phyloP scores from a whole-genome alignment of 352 stramenopile genomes.

The Pythium brassicae region DNA sequence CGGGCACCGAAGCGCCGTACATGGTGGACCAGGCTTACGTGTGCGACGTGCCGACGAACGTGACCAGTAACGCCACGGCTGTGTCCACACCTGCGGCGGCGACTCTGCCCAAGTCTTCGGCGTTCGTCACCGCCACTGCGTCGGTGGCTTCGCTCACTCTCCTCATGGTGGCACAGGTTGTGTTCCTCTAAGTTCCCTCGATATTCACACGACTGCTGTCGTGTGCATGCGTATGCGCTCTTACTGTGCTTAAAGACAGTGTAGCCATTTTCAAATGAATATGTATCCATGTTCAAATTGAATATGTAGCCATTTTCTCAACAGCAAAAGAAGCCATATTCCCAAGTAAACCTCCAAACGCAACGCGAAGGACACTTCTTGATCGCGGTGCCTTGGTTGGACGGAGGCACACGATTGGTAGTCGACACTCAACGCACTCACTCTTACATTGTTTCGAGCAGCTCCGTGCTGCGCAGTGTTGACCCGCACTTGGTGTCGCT shows the following conservation, averaged over 20 bases:
- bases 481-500: constrained; percentile 6
- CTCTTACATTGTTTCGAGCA: background rate
- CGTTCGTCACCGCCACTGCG: background rate
- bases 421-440: too few relatives aligned
- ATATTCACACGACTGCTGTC: too few relatives aligned
- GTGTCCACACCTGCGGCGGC: background rate
- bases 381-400: too few relatives aligned
- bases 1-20: background rate
- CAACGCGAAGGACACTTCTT: too few relatives aligned
- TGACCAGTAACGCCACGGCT: background rate
- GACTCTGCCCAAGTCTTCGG: background rate
- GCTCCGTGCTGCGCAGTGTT: background rate
- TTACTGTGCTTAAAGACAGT: too few relatives aligned
- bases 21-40: constrained; percentile 1
- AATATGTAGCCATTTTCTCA: too few relatives aligned
- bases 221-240: too few relatives aligned
- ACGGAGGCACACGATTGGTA: too few relatives aligned
- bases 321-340: too few relatives aligned
- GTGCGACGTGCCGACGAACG: background rate
- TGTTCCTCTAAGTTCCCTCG: background rate
- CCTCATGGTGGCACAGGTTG: background rate
- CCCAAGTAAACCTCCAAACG: too few relatives aligned
- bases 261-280: too few relatives aligned
- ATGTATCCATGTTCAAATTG: too few relatives aligned
- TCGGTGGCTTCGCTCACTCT: background rate